Conservation (phyloP, 176 grass and related monocot genomes). For the Oryza glaberrima region DNA sequence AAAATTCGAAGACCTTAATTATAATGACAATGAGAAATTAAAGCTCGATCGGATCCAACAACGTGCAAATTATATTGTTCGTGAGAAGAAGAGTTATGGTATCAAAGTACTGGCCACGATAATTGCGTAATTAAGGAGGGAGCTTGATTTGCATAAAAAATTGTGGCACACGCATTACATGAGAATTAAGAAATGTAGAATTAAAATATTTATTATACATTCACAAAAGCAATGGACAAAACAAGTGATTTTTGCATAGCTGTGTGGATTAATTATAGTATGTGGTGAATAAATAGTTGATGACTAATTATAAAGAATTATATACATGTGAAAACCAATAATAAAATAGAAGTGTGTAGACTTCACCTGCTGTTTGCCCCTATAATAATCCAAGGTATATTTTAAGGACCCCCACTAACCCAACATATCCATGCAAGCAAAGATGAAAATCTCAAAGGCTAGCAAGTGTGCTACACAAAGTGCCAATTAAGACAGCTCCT, state of each 20-base stretch:
- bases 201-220: neutral
- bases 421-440: conserved; percentile 52
- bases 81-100: neutral
- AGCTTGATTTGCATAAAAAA: neutral
- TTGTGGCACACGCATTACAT: neutral
- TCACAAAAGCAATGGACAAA: neutral
- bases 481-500: conserved; percentile 43
- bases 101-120: conserved; percentile 6
- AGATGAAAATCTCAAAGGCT: conserved; percentile 41
- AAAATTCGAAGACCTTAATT: conserved; percentile 26
- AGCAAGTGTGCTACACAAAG: conserved; percentile 40
- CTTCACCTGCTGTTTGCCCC: neutral
- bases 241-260: neutral
- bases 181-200: neutral
- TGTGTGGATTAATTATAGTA: neutral
- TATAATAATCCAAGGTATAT: conserved; percentile 56
- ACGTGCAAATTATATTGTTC: conserved; percentile 33
- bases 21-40: neutral
- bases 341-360: neutral
- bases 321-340: neutral
- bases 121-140: neutral
- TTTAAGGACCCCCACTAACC: conserved; percentile 60
- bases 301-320: neutral
- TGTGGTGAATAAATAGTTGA: neutral
- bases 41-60: neutral